Evolutionary conservation across 106 monocot genomes (phyloP).

Genomic region (Narthecium ossifragum): DNA sequence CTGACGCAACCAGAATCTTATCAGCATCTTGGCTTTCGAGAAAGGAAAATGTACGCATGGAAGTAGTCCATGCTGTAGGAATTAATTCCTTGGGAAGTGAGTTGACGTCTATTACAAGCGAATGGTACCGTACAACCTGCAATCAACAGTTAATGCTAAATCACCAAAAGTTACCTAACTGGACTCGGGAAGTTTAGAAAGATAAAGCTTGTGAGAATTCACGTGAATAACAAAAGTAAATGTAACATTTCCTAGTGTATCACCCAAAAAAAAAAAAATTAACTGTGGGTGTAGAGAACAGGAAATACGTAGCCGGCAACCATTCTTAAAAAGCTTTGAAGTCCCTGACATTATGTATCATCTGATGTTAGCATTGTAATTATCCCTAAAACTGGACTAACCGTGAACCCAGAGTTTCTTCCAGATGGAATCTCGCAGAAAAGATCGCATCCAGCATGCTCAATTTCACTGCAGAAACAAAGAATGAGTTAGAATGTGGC

Average conservation of each 20-base stretch:
- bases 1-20: slow-evolving; percentile 7
- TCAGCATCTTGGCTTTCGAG: slow-evolving; percentile 29
- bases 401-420: slow-evolving; percentile 85
- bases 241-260: too few species aligned
- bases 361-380: too few species aligned
- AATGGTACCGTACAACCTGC: slow-evolving; percentile 97
- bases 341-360: too few species aligned
- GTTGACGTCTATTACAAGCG: slow-evolving; percentile 66
- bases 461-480: slow-evolving; percentile 68
- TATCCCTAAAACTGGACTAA: slow-evolving; percentile 13
- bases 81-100: slow-evolving; percentile 78
- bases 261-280: too few species aligned
- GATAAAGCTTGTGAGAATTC: too few species aligned
- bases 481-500: not conserved
- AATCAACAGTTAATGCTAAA: not conserved
- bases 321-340: too few species aligned
- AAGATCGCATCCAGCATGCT: slow-evolving; percentile 59
- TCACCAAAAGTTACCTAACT: not conserved
- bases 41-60: slow-evolving; percentile 37
- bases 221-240: too few species aligned
- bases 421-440: slow-evolving; percentile 88
- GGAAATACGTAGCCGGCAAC: too few species aligned
- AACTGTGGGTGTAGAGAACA: too few species aligned
- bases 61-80: slow-evolving; percentile 79
- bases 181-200: too few species aligned